Evolutionary conservation across 805 yeast genomes (phyloP), one percentile per base, ranked within the genome.

Genomic region (Zygosaccharomyces rouxii): DNA sequence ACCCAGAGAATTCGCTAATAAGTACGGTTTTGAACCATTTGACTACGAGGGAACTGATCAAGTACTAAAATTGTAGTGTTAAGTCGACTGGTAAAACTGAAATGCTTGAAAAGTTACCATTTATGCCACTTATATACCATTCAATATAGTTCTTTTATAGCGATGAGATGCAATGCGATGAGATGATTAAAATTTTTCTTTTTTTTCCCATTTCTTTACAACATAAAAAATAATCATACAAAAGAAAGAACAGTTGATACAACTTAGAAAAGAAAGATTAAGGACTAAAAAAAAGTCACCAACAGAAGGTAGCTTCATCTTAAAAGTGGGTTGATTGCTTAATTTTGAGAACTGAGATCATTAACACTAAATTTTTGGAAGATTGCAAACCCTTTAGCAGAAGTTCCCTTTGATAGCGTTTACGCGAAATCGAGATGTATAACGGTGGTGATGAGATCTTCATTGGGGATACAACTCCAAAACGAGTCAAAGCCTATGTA

Each of bases 401-500:
- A 14, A 25, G 31, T 29, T 33, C 11, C 19, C 9, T 9, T 33
- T 33, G 21, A 33, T 41, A 41, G 44, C 44, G 44, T 41, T 41
- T 41, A 33, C 23, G 33, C 44, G 44, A 30, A 33, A 25, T 29
- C 23, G 44, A 28, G 35, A 44, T 44, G 42, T 31, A 25, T 28
- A 26, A 41, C 43, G 41, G 38, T 16, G 42, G 37, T 21, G 26
- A n/a, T 35, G 38, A 31, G 35, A 45, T 26, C 38, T 25, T 14
- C 16, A 44, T 47, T 19, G 26, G 22, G 16, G 60, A 56, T 48
- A 67, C 70, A 4, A 62, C 63, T 23, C 86, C 89, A 10, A 79
- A 89, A 61, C 72, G 97, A 54, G 99, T 92, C 43, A 92, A 90
- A 62, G 92, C 94, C n/a, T 94, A 92, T 62, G 75, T 86, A 13